Evolutionary conservation across 23 red algal species (phyloP).

Genomic region (Pyropia yezoensis): DNA sequence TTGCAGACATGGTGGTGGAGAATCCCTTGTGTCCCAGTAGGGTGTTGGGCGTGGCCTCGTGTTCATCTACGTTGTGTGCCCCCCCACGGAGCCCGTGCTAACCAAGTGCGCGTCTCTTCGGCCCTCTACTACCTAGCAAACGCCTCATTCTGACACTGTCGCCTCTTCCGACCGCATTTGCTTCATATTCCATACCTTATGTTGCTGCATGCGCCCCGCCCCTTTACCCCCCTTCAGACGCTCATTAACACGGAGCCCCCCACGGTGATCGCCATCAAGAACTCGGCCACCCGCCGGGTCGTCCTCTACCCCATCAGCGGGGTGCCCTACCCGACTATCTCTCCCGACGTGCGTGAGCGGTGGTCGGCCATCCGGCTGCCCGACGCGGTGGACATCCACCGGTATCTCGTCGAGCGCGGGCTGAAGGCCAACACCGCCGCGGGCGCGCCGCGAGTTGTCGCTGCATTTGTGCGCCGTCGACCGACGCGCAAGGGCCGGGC

Average conservation of each 20-base stretch:
- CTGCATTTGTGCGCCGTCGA: slow-evolving; percentile 18
- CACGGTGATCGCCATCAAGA: not conserved
- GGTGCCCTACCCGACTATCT: not conserved
- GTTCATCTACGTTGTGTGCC: slow-evolving; percentile 4
- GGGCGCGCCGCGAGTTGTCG: slow-evolving; percentile 4
- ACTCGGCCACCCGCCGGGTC: slow-evolving; percentile 3
- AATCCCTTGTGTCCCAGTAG: too few species aligned
- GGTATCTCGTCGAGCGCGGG: slow-evolving; percentile 40
- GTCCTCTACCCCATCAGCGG: slow-evolving; percentile 2
- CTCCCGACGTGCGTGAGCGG: slow-evolving; percentile 31
- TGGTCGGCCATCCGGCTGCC: slow-evolving; percentile 39
- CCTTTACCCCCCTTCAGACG: too few species aligned
- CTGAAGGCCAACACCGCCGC: slow-evolving; percentile 19
- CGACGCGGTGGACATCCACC: slow-evolving; percentile 64
- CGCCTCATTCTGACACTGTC: too few species aligned
- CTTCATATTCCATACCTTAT: too few species aligned
- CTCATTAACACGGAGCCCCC: not conserved
- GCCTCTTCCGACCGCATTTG: too few species aligned
- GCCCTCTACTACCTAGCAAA: too few species aligned
- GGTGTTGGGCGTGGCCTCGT: too few species aligned
- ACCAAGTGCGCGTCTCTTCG: too few species aligned
- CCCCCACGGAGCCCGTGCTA: too few species aligned
- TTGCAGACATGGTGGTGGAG: too few species aligned
- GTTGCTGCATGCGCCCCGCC: too few species aligned
- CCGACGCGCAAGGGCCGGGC: slow-evolving; percentile 8